Conservation (phyloP, 2,329 filamentous ascomycete species). For the Drechslerella dactyloides region DNA sequence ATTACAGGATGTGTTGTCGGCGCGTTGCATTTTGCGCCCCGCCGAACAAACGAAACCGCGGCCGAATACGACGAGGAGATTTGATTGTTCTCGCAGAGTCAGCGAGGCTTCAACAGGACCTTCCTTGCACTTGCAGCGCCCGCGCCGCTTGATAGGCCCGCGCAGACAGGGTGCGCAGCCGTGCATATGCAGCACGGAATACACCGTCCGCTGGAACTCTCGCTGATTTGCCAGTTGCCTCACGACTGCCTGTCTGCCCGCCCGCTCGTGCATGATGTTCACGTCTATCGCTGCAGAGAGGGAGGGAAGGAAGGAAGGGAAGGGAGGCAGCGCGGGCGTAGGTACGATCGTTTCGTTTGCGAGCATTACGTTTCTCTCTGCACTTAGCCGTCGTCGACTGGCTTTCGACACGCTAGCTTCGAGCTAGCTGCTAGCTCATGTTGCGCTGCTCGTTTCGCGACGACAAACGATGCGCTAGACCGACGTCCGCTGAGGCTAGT, state of each 20-base stretch:
- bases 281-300: background rate
- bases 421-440: background rate
- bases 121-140: no score
- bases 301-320: background rate
- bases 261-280: no score
- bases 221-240: constrained; percentile 1
- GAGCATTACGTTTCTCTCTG: background rate
- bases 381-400: background rate
- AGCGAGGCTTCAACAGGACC: no score
- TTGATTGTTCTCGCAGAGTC: no score
- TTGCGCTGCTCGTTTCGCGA: background rate
- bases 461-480: no score
- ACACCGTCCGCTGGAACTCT: background rate
- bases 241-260: background rate
- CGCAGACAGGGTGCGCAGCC: background rate
- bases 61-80: no score
- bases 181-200: constrained; percentile 8
- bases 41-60: no score
- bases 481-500: no score
- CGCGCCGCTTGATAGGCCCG: no score
- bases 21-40: constrained; percentile 3
- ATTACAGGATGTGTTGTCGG: constrained; percentile 1
- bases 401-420: background rate
- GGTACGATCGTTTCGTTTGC: background rate
- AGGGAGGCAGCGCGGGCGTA: background rate